phyloP scores from a whole-genome alignment of 495 filamentous ascomycete species.

The Penicillium tannophilum region DNA sequence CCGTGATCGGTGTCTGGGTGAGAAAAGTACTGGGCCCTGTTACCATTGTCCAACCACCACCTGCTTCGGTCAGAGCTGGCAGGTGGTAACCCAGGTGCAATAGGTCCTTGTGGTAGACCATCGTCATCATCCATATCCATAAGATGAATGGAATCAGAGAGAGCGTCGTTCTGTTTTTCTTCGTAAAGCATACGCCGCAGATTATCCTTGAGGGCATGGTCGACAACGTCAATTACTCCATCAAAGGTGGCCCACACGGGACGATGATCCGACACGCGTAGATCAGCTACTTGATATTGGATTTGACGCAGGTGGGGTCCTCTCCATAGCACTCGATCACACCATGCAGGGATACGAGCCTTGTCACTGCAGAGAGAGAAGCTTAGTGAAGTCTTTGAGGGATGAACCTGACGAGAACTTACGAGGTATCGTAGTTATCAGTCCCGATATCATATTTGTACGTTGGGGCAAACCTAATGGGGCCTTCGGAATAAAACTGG shows the following conservation, averaged over 20 bases:
- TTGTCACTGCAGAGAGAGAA: slow-evolving; percentile 66
- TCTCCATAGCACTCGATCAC: slow-evolving; percentile 87
- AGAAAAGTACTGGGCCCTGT: slow-evolving; percentile 2
- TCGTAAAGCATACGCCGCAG: slow-evolving; percentile 74
- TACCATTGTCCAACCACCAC: slow-evolving; percentile 93
- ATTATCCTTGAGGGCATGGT: slow-evolving; percentile 69
- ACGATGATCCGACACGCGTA: slow-evolving; percentile 90
- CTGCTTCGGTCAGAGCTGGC: slow-evolving; percentile 87
- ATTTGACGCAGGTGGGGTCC: slow-evolving; percentile 80
- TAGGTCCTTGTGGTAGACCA: slow-evolving; percentile 68
- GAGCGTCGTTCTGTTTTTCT: slow-evolving; percentile 58
- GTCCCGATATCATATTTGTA: slow-evolving; percentile 92
- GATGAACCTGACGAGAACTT: slow-evolving; percentile 32
- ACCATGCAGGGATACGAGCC: slow-evolving; percentile 93
- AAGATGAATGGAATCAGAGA: slow-evolving; percentile 40
- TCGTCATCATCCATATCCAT: slow-evolving; percentile 74
- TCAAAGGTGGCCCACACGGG: slow-evolving; percentile 89
- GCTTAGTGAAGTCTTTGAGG: not conserved
- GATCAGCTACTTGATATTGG: slow-evolving; percentile 73
- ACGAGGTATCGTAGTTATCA: slow-evolving; percentile 92
- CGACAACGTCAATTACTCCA: slow-evolving; percentile 75
- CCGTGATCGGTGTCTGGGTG: not conserved
- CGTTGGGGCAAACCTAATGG: slow-evolving; percentile 83
- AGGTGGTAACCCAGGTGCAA: slow-evolving; percentile 79
- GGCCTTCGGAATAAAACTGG: slow-evolving; percentile 84